phyloP scores from a whole-genome alignment of 495 filamentous ascomycete species.

The Aspergillus conjunctus region DNA sequence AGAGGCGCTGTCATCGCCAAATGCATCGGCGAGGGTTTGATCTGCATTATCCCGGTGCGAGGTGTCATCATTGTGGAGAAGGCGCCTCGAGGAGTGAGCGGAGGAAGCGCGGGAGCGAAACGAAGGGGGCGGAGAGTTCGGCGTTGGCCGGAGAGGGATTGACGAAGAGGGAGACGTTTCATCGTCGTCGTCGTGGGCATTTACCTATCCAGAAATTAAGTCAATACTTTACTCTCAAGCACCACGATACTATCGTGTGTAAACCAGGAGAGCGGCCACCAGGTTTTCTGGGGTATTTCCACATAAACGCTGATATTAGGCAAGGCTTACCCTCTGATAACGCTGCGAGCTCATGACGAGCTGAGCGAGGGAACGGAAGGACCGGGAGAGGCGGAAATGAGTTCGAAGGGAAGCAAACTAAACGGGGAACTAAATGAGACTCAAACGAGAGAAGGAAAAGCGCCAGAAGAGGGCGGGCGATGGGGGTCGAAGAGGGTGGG shows the following conservation, averaged over 20 bases:
- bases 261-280: neutral
- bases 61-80: constrained; percentile 55
- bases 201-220: constrained; percentile 43
- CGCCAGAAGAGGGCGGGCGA: constrained; percentile 26
- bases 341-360: constrained; percentile 76
- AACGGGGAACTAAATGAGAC: neutral
- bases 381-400: constrained; percentile 21
- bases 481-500: constrained; percentile 18
- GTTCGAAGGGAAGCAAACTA: neutral
- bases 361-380: constrained; percentile 35
- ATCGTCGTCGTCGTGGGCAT: constrained; percentile 54
- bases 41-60: constrained; percentile 59
- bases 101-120: constrained; percentile 87
- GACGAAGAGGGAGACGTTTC: constrained; percentile 40
- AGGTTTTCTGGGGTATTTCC: neutral
- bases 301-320: neutral
- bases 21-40: constrained; percentile 83
- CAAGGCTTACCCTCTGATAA: constrained; percentile 75
- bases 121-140: constrained; percentile 89
- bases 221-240: constrained; percentile 18
- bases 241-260: neutral
- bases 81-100: constrained; percentile 54
- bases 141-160: constrained; percentile 54
- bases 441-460: constrained; percentile 14
- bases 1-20: constrained; percentile 71